A percentile compares a stretch with the other conserved stretches of the same genome.
Conservation (phyloP, 176 grass and related monocot genomes). For the maize (Zea mays) region DNA sequence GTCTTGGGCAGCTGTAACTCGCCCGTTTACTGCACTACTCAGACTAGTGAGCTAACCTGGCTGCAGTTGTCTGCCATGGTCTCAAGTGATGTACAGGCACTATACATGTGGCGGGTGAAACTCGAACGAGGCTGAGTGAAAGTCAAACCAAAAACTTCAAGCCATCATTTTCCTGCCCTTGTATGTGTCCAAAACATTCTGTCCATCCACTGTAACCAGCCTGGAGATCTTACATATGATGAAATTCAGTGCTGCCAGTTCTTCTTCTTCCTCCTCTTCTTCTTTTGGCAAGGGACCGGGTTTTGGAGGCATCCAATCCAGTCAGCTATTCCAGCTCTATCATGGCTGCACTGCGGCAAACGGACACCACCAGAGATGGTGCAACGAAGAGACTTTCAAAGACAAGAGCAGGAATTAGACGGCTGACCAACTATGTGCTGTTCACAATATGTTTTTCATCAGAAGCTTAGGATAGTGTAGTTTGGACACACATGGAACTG, state of each 20-base stretch:
- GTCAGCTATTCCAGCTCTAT: background rate
- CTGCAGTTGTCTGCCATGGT: conserved; percentile 24
- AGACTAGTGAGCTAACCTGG: conserved; percentile 20
- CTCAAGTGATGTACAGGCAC: background rate
- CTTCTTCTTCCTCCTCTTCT: too few species aligned
- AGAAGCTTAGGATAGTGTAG: background rate
- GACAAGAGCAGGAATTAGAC: background rate
- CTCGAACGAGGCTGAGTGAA: background rate
- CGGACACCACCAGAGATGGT: background rate
- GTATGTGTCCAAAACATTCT: background rate
- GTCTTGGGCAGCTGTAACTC: background rate
- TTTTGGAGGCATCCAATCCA: background rate
- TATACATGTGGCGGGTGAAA: background rate
- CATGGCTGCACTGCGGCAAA: background rate
- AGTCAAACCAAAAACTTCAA: background rate
- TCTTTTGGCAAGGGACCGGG: background rate
- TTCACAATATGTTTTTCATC: background rate
- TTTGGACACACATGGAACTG: background rate
- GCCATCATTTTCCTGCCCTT: background rate
- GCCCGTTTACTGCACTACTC: background rate
- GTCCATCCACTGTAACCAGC: background rate
- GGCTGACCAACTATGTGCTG: background rate
- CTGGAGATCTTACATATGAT: background rate
- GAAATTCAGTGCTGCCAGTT: conserved; percentile 1
- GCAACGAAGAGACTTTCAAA: background rate